Conservation (phyloP, 768 basidiomycete genomes). For the Boletus coccyginus region DNA sequence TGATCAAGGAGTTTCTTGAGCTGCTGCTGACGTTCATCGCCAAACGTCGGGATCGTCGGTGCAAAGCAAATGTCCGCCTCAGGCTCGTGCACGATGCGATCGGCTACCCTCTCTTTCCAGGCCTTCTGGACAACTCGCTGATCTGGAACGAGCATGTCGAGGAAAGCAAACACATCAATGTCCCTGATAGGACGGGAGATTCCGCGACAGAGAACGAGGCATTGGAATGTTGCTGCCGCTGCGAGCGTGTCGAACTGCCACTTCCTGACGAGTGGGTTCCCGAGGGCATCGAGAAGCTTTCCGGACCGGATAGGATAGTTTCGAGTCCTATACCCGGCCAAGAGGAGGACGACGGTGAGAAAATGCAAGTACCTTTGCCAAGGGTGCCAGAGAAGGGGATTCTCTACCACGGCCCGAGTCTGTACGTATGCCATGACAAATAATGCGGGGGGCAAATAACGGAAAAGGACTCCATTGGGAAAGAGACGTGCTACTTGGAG, state of each 20-base stretch:
- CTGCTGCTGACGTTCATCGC: background rate
- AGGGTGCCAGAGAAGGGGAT: background rate
- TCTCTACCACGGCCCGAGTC: background rate
- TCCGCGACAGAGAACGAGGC: background rate
- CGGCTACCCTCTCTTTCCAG: conserved; percentile 1
- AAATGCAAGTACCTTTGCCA: background rate
- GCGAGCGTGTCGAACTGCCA: background rate
- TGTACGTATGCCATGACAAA: background rate
- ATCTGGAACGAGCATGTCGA: background rate
- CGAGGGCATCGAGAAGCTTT: background rate
- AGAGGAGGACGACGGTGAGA: background rate
- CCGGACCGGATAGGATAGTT: background rate
- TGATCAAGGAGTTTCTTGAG: background rate
- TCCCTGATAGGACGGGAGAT: background rate
- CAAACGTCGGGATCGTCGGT: background rate
- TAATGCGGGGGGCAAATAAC: background rate
- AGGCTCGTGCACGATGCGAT: background rate
- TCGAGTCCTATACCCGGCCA: background rate
- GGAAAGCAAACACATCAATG: background rate
- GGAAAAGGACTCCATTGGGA: background rate
- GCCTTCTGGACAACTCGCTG: background rate
- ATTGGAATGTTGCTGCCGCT: background rate
- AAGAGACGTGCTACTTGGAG: background rate
- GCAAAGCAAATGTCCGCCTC: background rate
- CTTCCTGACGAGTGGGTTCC: background rate